Evolutionary conservation across 2,329 filamentous ascomycete species (phyloP).

Genomic region (Phyllosticta paracitricarpa): DNA sequence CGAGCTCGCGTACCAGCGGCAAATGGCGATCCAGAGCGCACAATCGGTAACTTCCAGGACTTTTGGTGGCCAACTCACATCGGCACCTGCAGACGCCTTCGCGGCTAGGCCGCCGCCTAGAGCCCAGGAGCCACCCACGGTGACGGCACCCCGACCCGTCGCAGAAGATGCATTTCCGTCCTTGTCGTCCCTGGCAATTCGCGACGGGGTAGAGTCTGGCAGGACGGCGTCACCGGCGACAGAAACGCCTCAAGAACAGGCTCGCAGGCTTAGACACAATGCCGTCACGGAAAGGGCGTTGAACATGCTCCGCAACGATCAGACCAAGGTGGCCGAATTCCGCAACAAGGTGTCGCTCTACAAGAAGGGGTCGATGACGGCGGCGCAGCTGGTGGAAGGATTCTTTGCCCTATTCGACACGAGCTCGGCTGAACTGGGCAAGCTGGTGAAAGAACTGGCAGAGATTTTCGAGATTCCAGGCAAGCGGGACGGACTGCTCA

Average conservation of each 20-base stretch:
- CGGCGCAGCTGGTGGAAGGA: constrained; percentile 69
- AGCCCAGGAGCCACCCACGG: constrained; percentile 26
- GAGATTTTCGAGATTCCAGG: constrained; percentile 79
- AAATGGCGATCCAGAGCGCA: constrained; percentile 81
- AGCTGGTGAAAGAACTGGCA: constrained; percentile 80
- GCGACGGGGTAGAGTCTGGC: constrained; percentile 6
- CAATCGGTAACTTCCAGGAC: constrained; percentile 70
- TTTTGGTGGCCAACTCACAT: constrained; percentile 77
- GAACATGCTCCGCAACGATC: constrained; percentile 69
- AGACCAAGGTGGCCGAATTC: constrained; percentile 66
- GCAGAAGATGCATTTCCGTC: constrained; percentile 7
- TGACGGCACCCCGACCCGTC: constrained; percentile 28
- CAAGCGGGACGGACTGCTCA: constrained; percentile 64
- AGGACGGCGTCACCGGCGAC: constrained; percentile 22
- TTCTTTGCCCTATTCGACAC: constrained; percentile 85
- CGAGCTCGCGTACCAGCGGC: constrained; percentile 82
- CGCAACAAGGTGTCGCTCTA: constrained; percentile 71
- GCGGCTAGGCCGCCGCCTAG: constrained; percentile 38
- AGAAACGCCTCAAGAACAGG: constrained; percentile 65
- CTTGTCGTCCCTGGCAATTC: constrained; percentile 3
- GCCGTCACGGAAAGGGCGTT: constrained; percentile 79
- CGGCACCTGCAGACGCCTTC: constrained; percentile 24
- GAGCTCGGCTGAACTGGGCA: constrained; percentile 70
- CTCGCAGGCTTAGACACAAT: constrained; percentile 67
- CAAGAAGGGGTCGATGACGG: constrained; percentile 57